phyloP scores from a whole-genome alignment of 2,329 filamentous ascomycete species.

The Cadophora luteo-olivacea region DNA sequence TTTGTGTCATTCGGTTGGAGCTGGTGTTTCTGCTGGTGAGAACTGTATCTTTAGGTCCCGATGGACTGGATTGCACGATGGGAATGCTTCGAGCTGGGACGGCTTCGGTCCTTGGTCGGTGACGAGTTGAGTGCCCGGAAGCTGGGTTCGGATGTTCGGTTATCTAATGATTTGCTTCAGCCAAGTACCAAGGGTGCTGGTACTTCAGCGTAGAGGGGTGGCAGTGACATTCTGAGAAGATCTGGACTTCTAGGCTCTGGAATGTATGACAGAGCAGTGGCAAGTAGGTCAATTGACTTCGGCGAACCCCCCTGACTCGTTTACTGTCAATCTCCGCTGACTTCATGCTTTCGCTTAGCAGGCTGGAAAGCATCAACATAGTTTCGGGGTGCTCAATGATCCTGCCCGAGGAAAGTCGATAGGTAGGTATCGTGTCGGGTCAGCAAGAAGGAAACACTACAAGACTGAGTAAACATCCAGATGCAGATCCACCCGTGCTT shows the following conservation, averaged over 20 bases:
- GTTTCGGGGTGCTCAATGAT: no score
- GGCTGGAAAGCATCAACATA: no score
- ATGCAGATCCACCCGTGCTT: no score
- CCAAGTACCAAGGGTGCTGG: background rate
- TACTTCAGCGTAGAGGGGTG: background rate
- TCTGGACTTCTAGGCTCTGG: background rate
- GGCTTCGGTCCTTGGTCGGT: background rate
- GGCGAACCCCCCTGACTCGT: background rate
- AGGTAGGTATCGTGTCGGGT: no score
- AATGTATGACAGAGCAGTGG: background rate
- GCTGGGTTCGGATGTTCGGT: background rate
- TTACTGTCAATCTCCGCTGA: no score
- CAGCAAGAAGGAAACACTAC: no score
- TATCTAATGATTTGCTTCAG: background rate
- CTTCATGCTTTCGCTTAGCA: no score
- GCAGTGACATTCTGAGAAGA: background rate
- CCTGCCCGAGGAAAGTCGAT: no score
- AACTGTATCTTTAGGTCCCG: background rate
- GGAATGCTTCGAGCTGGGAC: background rate
- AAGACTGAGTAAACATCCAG: no score
- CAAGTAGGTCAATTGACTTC: background rate
- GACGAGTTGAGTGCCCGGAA: background rate
- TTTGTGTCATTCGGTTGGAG: conserved; percentile 10
- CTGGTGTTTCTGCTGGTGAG: background rate
- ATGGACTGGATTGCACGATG: background rate